These are phyloP conservation scores for Pythium rishiriense DNA, from an alignment of 352 stramenopile genomes.

Conservation along the genomic window DNA sequence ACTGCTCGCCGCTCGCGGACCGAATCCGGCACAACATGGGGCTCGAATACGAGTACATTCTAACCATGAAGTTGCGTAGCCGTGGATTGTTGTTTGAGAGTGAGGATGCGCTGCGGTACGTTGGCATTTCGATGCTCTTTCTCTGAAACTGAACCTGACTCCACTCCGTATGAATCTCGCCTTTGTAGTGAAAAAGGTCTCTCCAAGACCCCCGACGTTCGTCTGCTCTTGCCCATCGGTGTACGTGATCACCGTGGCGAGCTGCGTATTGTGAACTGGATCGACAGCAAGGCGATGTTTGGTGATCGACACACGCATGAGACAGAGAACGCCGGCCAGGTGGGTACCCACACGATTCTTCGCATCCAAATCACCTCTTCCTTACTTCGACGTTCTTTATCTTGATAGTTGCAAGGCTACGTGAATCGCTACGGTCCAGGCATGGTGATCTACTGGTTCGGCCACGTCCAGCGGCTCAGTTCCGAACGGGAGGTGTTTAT, in stretches of 20 bases:
- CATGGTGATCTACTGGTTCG: slow-evolving; percentile 91
- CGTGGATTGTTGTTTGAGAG: slow-evolving; percentile 78
- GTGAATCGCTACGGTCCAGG: slow-evolving; percentile 80
- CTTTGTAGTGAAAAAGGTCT: slow-evolving; percentile 59
- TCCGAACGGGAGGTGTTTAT: slow-evolving; percentile 62
- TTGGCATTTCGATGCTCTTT: background rate
- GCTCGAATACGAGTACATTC: slow-evolving; percentile 85
- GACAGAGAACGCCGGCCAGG: slow-evolving; percentile 69
- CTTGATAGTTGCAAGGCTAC: slow-evolving; percentile 63
- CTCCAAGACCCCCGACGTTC: slow-evolving; percentile 87
- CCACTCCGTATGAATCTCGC: background rate
- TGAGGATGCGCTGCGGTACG: slow-evolving; percentile 68
- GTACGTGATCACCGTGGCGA: slow-evolving; percentile 57
- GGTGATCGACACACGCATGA: slow-evolving; percentile 78
- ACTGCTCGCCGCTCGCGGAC: slow-evolving; percentile 80
- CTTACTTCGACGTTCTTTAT: background rate
- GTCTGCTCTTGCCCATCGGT: slow-evolving; percentile 75
- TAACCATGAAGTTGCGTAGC: slow-evolving; percentile 72
- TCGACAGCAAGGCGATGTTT: slow-evolving; percentile 92
- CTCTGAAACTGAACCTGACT: background rate
- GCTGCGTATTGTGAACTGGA: slow-evolving; percentile 83
- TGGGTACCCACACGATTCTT: slow-evolving; percentile 1
- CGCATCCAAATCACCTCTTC: too few relatives aligned
- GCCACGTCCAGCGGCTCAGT: slow-evolving; percentile 59
- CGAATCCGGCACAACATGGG: slow-evolving; percentile 76